These are phyloP conservation scores for Phytophthora sansomeana DNA, from an alignment of 352 stramenopile species.

Conservation along the genomic window DNA sequence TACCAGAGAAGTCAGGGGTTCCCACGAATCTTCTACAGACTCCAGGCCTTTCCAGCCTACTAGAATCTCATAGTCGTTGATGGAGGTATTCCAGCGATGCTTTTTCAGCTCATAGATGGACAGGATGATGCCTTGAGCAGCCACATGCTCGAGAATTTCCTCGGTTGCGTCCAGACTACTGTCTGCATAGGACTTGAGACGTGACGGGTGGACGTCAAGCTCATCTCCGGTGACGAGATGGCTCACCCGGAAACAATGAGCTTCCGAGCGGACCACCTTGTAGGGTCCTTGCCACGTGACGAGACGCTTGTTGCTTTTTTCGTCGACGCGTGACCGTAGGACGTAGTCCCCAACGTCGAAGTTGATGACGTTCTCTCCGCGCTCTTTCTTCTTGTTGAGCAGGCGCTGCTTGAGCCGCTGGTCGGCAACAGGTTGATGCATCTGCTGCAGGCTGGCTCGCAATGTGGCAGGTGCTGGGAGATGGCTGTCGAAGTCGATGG, in stretches of 20 bases:
- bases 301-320: conserved; percentile 7
- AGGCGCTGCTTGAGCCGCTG: conserved; percentile 7
- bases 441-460: background rate
- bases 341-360: conserved; percentile 14
- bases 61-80: background rate
- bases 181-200: background rate
- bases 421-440: conserved; percentile 8
- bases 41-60: background rate
- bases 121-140: background rate
- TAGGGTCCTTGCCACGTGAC: conserved; percentile 6
- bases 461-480: background rate
- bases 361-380: conserved; percentile 13
- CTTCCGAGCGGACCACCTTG: conserved; percentile 2
- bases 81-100: background rate
- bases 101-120: background rate
- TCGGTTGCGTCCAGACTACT: background rate
- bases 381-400: conserved; percentile 11
- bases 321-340: conserved; percentile 14
- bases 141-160: background rate
- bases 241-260: conserved; percentile 16
- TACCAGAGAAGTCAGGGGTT: background rate
- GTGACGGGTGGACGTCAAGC: background rate
- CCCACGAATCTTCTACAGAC: too few relatives aligned
- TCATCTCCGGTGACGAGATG: conserved; percentile 5
- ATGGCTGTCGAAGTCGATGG: background rate